Percentiles rank a stretch among this genome's conserved stretches.
Conservation (phyloP, 2,329 filamentous ascomycete species). For the Phoma sp. region DNA sequence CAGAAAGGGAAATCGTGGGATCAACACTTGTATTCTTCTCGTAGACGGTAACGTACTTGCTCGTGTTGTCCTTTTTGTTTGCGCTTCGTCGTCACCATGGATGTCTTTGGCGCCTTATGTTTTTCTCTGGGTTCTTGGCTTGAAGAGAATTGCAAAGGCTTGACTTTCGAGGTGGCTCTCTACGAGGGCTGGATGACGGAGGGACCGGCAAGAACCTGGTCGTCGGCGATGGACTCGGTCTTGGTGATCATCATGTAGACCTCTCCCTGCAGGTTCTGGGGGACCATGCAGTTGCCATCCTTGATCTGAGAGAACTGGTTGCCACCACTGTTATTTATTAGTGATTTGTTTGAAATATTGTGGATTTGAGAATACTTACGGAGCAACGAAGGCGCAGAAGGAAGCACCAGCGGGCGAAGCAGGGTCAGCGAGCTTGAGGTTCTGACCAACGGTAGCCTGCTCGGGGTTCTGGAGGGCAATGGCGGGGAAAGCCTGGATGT, state of each 20-base stretch:
- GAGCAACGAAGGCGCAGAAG: constrained; percentile 73
- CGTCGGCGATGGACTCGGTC: constrained; percentile 42
- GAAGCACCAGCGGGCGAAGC: constrained; percentile 55
- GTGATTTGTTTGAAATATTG: constrained; percentile 34
- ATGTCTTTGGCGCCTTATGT: too few relatives aligned
- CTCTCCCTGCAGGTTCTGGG: constrained; percentile 68
- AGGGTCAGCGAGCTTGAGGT: constrained; percentile 49
- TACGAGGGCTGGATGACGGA: constrained; percentile 51
- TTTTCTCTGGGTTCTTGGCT: too few relatives aligned
- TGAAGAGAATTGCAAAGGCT: too few relatives aligned
- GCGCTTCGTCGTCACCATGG: background rate
- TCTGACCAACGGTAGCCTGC: constrained; percentile 49
- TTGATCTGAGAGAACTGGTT: constrained; percentile 64
- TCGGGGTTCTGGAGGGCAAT: constrained; percentile 62
- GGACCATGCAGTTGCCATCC: constrained; percentile 65
- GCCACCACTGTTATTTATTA: constrained; percentile 43
- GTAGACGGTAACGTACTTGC: constrained; percentile 33
- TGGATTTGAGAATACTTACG: constrained; percentile 46
- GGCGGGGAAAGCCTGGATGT: constrained; percentile 68
- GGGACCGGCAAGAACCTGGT: constrained; percentile 67
- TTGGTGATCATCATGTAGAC: constrained; percentile 73
- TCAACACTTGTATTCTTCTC: constrained; percentile 49
- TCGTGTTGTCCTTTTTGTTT: background rate
- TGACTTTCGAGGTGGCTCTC: constrained; percentile 15
- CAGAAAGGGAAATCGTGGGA: constrained; percentile 33